Base-by-base conservation (phyloP, 1,284 basidiomycete genomes). In the Trichosporon ovoides region DNA sequence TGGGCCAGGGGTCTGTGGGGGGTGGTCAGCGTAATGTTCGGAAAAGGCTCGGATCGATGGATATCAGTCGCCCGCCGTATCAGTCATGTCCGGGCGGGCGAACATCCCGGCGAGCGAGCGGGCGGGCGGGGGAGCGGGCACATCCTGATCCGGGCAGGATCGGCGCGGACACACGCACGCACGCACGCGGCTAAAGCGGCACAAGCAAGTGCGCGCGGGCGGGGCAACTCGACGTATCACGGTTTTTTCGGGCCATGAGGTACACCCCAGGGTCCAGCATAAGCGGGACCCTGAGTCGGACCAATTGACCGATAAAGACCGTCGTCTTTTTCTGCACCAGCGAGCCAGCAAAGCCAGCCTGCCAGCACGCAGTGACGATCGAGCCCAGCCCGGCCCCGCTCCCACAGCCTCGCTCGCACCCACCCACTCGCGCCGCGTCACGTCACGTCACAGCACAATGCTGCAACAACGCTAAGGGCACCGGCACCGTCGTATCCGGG, bases 1-100 rank as follows among this genome's bases (percentile, higher is more conserved):
- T 96, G 54, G 90, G 76, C 75, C 75, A 78, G 60, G 80, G 80
- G 78, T 76, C 68, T 70, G 57, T n/a, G 38, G 38, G 7, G 10
- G 18, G 51, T 53, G 18, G 53, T 50, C 40, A 46, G 28, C 5
- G n/a, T 22, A 48, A 31, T 24, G 13, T 31, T 48, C 43, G 43
- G 43, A 48, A n/a, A 48, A 48, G 43, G 22, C 22, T 48, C 43
- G 43, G 43, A 48, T 48, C 24, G 43, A 48, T 28, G 16, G 24
- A 46, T 46, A 24, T 9, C 43, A 48, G 24, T 14, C 16, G 18
- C 28, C 28, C 5, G 28, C 28, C 28, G 28, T 4, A 31, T 31
- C 28, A 31, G 28, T 31, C 5, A 31, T 9, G 28, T 9, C 28
- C 9, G 28, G 28, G 28, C 28, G 28, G 28, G 28, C 28, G 28